Percentiles rank a stretch among this genome's conserved stretches.
Conservation (phyloP, 1,284 basidiomycete species). For the Blastosporella zonata region DNA sequence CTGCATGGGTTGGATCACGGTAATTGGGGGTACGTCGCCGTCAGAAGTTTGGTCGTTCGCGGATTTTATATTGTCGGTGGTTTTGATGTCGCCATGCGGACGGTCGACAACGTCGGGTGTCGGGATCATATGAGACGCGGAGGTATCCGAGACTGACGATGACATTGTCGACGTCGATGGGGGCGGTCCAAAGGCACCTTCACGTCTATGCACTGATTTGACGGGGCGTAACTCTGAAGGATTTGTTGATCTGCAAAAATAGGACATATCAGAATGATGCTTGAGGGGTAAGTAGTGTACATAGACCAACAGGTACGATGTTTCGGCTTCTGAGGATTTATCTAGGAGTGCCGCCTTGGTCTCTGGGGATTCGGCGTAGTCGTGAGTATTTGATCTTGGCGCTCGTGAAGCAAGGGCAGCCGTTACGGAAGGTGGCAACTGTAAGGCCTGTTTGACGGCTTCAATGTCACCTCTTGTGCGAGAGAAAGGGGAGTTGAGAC, state of each 20-base stretch:
- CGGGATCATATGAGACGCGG: slow-evolving; percentile 7
- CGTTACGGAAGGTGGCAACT: slow-evolving; percentile 52
- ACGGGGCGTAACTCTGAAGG: slow-evolving; percentile 13
- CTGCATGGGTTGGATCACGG: slow-evolving; percentile 34
- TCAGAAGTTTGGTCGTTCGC: slow-evolving; percentile 7
- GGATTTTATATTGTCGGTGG: slow-evolving; percentile 10
- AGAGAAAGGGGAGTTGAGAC: slow-evolving; percentile 52
- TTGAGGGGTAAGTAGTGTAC: neutral
- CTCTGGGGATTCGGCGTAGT: slow-evolving; percentile 10
- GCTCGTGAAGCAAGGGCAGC: slow-evolving; percentile 36
- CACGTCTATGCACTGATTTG: slow-evolving; percentile 50
- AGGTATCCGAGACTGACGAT: slow-evolving; percentile 19
- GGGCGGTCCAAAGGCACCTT: slow-evolving; percentile 66
- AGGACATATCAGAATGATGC: slow-evolving; percentile 11
- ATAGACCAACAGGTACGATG: slow-evolving; percentile 11
- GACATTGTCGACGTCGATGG: slow-evolving; percentile 28
- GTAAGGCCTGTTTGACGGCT: slow-evolving; percentile 52
- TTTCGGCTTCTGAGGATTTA: slow-evolving; percentile 10
- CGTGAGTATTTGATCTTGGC: slow-evolving; percentile 11
- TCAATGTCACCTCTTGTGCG: slow-evolving; percentile 45
- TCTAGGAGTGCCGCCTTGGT: neutral
- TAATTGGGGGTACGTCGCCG: slow-evolving; percentile 33
- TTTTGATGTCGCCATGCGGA: slow-evolving; percentile 13
- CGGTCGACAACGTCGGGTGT: neutral
- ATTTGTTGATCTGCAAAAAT: slow-evolving; percentile 14